Conservation (phyloP, 106 monocot genomes). For the Acorus calamus region DNA sequence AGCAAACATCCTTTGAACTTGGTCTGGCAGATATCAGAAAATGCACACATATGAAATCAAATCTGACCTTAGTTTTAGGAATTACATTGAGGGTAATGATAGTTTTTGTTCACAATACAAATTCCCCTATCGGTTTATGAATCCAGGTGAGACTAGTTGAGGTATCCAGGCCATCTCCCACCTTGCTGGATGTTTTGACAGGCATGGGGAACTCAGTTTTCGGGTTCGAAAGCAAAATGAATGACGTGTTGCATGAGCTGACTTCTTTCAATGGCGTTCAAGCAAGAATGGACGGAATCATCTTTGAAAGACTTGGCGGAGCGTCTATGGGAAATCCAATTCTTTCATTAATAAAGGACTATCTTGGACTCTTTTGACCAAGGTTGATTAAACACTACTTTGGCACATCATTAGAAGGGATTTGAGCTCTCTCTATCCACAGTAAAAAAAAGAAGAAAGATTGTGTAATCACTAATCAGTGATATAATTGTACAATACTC, state of each 20-base stretch:
- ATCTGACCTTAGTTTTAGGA: too few relatives aligned
- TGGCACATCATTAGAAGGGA: too few relatives aligned
- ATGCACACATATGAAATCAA: too few relatives aligned
- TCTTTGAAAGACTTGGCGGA: conserved; percentile 51
- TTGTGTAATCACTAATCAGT: too few relatives aligned
- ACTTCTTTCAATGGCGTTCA: conserved; percentile 40
- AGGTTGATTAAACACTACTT: neutral
- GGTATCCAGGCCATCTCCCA: conserved; percentile 38
- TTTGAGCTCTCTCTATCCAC: too few relatives aligned
- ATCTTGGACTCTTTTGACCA: conserved; percentile 27
- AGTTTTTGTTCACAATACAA: too few relatives aligned
- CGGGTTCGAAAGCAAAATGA: conserved; percentile 42
- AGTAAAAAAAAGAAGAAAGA: too few relatives aligned
- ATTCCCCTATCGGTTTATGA: neutral
- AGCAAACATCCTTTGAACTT: too few relatives aligned
- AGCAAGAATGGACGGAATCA: conserved; percentile 67
- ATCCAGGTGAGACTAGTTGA: conserved; percentile 73
- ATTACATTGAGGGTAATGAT: too few relatives aligned
- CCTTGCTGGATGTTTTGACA: conserved; percentile 31
- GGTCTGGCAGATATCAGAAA: too few relatives aligned
- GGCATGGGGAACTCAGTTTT: conserved; percentile 46
- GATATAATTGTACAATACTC: too few relatives aligned
- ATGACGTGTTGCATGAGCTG: conserved; percentile 43
- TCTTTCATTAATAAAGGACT: conserved; percentile 50
- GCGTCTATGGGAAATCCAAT: conserved; percentile 21